A percentile compares a stretch with the other conserved stretches of the same genome.
Conservation (phyloP, 129 eudicot genomes). For the Scalesia atractyloides region DNA sequence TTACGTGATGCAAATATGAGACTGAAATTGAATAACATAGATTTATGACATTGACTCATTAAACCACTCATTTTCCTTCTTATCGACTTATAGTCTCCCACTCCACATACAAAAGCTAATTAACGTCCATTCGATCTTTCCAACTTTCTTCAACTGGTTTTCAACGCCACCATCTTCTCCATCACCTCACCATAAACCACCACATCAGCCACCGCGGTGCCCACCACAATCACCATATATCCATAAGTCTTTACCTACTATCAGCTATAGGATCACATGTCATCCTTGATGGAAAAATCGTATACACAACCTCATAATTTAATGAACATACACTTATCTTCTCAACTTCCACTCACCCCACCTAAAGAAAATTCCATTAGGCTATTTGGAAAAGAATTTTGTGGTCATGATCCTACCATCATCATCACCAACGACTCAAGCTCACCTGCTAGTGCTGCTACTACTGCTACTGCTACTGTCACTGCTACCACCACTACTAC, state of each 20-base stretch:
- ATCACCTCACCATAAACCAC: neutral
- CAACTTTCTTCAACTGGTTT: neutral
- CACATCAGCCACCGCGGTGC: neutral
- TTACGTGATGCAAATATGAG: no score
- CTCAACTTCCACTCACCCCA: conserved; percentile 68
- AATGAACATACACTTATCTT: conserved; percentile 69
- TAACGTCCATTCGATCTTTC: neutral
- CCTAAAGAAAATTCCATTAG: conserved; percentile 54
- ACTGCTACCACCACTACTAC: neutral
- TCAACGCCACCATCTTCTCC: neutral
- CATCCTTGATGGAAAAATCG: conserved; percentile 27
- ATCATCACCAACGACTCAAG: conserved; percentile 8
- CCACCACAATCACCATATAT: neutral
- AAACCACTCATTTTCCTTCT: neutral
- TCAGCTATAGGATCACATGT: no score
- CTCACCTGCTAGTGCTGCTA: neutral
- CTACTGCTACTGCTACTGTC: neutral
- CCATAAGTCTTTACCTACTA: no score
- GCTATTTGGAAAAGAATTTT: conserved; percentile 87
- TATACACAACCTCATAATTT: conserved; percentile 65
- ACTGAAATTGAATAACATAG: no score
- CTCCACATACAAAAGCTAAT: neutral
- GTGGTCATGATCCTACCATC: conserved; percentile 18
- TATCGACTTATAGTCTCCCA: conserved; percentile 1
- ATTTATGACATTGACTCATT: neutral